A percentile compares a stretch with the other conserved stretches of the same genome.
Evolutionary conservation across 2,329 filamentous ascomycete genomes (phyloP).

Genomic region (Tothia fuscella): DNA sequence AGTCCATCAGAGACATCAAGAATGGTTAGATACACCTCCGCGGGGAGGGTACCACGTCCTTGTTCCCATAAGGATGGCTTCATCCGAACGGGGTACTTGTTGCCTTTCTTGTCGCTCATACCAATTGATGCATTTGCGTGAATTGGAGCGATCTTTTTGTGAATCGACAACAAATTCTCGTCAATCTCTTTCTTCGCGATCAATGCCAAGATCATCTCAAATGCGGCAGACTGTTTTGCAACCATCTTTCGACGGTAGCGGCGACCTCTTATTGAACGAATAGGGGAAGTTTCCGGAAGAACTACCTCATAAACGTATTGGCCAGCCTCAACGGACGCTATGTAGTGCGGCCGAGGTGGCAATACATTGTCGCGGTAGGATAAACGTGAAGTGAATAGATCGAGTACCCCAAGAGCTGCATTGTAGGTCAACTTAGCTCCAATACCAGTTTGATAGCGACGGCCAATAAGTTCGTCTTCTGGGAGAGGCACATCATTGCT

Average conservation of each 20-base stretch:
- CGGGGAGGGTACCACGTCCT: conserved; percentile 33
- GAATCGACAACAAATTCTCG: conserved; percentile 59
- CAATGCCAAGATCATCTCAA: conserved; percentile 64
- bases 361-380: conserved; percentile 16
- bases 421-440: conserved; percentile 71
- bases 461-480: no score
- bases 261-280: conserved; percentile 53
- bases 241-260: conserved; percentile 56
- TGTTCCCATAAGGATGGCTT: conserved; percentile 66
- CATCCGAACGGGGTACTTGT: conserved; percentile 61
- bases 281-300: conserved; percentile 61
- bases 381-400: conserved; percentile 49
- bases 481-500: conserved; percentile 49
- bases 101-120: conserved; percentile 64
- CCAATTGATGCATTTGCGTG: conserved; percentile 85
- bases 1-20: conserved; percentile 51
- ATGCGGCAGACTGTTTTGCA: conserved; percentile 83
- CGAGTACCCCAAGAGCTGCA: conserved; percentile 59
- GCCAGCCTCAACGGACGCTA: conserved; percentile 43
- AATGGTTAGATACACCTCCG: conserved; percentile 47
- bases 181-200: conserved; percentile 57
- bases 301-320: conserved; percentile 67
- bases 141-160: conserved; percentile 56
- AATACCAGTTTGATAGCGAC: no score
- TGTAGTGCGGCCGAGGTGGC: not conserved